A percentile compares a stretch with the other conserved stretches of the same genome.
Conservation (phyloP, 2,329 filamentous ascomycete species). For the Penicillium psychrosexuale region DNA sequence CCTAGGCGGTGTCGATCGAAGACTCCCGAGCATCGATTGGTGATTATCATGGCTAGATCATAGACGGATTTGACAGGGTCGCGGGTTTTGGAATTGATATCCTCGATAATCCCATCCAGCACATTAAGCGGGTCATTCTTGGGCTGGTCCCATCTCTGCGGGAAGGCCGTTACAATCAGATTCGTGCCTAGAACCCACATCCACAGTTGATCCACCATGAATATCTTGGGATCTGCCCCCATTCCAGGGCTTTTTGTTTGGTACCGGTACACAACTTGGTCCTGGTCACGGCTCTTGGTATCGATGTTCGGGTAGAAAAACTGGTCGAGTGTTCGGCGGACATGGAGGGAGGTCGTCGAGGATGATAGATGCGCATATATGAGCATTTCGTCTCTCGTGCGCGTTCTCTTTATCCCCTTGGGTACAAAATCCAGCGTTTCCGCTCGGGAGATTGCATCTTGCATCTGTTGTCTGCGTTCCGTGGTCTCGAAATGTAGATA, state of each 20-base stretch:
- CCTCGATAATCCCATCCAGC: constrained; percentile 59
- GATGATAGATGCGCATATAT: constrained; percentile 38
- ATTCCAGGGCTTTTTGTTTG: constrained; percentile 42
- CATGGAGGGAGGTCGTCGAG: constrained; percentile 46
- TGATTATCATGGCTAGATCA: constrained; percentile 62
- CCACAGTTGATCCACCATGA: constrained; percentile 69
- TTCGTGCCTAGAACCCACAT: constrained; percentile 60
- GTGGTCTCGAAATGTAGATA: constrained; percentile 65
- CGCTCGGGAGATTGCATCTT: constrained; percentile 48
- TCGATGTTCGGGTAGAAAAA: constrained; percentile 62
- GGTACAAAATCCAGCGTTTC: constrained; percentile 24
- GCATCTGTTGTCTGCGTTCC: constrained; percentile 55
- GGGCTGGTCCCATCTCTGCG: constrained; percentile 50
- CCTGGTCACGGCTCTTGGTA: constrained; percentile 57
- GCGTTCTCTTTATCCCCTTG: constrained; percentile 29
- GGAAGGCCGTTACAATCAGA: constrained; percentile 51
- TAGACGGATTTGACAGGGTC: constrained; percentile 60
- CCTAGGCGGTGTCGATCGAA: constrained; percentile 59
- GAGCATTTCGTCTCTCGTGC: constrained; percentile 35
- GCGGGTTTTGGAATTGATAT: constrained; percentile 62
- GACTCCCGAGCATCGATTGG: constrained; percentile 57
- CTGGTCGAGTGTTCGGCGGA: constrained; percentile 62
- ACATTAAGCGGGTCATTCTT: constrained; percentile 63
- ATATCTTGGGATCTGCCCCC: constrained; percentile 54
- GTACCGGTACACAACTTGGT: constrained; percentile 65